A percentile compares a stretch with the other conserved stretches of the same genome.
phyloP scores from a whole-genome alignment of 2,329 filamentous ascomycete species.

The Fusarium tjaetaba region DNA sequence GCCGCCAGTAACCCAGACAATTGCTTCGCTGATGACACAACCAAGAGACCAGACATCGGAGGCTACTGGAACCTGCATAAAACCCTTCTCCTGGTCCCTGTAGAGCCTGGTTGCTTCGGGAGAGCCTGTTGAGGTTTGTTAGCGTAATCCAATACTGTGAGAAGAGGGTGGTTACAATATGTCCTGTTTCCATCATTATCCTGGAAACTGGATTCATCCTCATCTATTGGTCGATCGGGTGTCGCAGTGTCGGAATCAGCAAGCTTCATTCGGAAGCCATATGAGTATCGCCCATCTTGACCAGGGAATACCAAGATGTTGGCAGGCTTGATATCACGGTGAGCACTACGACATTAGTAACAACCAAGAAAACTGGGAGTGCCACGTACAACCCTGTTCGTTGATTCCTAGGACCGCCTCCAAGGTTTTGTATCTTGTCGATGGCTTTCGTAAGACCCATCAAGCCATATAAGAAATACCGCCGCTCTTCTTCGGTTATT shows the following conservation, averaged over 20 bases:
- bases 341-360: conserved; percentile 1
- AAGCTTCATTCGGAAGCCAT: conserved; percentile 11
- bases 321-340: conserved; percentile 27
- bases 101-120: conserved; percentile 8
- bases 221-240: background rate
- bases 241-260: conserved; percentile 26
- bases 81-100: background rate
- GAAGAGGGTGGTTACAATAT: background rate
- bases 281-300: background rate
- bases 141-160: background rate
- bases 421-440: conserved; percentile 13
- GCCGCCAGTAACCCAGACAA: conserved; percentile 19
- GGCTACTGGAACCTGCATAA: background rate
- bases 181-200: conserved; percentile 19
- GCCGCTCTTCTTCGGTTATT: background rate
- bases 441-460: conserved; percentile 3
- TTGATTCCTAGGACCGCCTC: background rate
- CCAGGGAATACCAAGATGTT: conserved; percentile 22
- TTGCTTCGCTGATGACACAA: conserved; percentile 21
- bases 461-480: conserved; percentile 4
- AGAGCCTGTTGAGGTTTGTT: background rate
- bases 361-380: too few species aligned
- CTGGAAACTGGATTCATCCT: background rate
- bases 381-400: conserved; percentile 3
- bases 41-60: conserved; percentile 31